Evolutionary conservation across 1,284 basidiomycete species (phyloP).

Genomic region (Marasmius sp.): DNA sequence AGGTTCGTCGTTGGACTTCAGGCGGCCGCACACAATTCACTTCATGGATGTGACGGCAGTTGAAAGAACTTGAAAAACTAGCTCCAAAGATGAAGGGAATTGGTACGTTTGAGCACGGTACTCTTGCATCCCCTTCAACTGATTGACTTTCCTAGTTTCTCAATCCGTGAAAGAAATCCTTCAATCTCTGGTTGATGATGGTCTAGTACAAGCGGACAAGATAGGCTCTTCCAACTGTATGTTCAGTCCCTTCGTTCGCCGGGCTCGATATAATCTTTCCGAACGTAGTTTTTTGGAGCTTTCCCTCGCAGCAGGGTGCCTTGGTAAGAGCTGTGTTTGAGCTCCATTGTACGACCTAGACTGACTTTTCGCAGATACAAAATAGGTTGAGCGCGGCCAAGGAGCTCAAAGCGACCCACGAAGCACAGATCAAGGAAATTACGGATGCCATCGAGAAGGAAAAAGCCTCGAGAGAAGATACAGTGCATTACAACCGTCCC

Average conservation of each 20-base stretch:
- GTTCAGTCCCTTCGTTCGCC: slow-evolving; percentile 23
- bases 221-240: slow-evolving; percentile 90
- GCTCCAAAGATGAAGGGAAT: slow-evolving; percentile 86
- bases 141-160: slow-evolving; percentile 50
- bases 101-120: slow-evolving; percentile 41
- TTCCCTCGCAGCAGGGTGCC: slow-evolving; percentile 82
- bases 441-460: slow-evolving; percentile 50
- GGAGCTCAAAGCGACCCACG: slow-evolving; percentile 45
- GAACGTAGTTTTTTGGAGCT: slow-evolving; percentile 86
- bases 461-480: slow-evolving; percentile 58
- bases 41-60: slow-evolving; percentile 34
- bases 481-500: slow-evolving; percentile 43
- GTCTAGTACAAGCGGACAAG: slow-evolving; percentile 81
- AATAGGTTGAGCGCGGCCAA: slow-evolving; percentile 56
- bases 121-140: not conserved
- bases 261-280: slow-evolving; percentile 14
- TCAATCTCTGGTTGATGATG: slow-evolving; percentile 82
- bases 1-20: slow-evolving; percentile 38
- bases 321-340: slow-evolving; percentile 45
- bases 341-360: not conserved
- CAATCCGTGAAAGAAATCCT: slow-evolving; percentile 88
- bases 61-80: slow-evolving; percentile 88
- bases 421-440: slow-evolving; percentile 50
- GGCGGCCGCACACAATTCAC: not conserved
- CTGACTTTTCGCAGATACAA: slow-evolving; percentile 46